phyloP scores from a whole-genome alignment of 352 stramenopile species.

The Phytophthora melonis region DNA sequence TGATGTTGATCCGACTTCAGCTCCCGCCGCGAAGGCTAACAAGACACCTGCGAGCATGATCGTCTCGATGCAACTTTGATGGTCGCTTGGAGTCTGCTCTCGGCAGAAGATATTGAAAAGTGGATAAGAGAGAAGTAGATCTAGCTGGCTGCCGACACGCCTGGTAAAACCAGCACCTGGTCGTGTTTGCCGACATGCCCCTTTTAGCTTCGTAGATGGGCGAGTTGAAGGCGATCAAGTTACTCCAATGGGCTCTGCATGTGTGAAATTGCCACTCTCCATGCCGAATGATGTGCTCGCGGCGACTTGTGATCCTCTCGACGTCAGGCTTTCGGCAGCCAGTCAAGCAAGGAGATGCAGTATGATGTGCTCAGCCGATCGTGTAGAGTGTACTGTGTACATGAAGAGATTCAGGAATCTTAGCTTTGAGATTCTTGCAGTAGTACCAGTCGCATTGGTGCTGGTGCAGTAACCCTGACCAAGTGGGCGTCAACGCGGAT shows the following conservation, averaged over 20 bases:
- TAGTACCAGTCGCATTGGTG: too few species aligned
- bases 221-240: too few species aligned
- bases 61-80: background rate
- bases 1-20: slow-evolving; percentile 3
- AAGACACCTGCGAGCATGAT: slow-evolving; percentile 3
- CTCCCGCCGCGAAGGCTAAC: background rate
- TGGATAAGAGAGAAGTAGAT: background rate
- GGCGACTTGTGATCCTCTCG: background rate
- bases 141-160: too few species aligned
- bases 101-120: background rate
- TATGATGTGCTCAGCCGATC: background rate
- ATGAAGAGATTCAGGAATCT: background rate
- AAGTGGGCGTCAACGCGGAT: background rate
- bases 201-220: too few species aligned
- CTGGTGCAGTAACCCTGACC: background rate
- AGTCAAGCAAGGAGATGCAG: slow-evolving; percentile 7
- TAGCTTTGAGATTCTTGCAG: background rate
- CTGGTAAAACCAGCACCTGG: too few species aligned
- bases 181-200: too few species aligned
- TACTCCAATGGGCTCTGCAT: too few species aligned
- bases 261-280: background rate
- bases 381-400: background rate
- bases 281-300: background rate
- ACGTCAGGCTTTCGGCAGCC: background rate
- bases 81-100: background rate